A percentile compares a stretch with the other conserved stretches of the same genome.
Evolutionary conservation across 305 asterid genomes (phyloP).

Genomic region (Solanum aculeatissimum): DNA sequence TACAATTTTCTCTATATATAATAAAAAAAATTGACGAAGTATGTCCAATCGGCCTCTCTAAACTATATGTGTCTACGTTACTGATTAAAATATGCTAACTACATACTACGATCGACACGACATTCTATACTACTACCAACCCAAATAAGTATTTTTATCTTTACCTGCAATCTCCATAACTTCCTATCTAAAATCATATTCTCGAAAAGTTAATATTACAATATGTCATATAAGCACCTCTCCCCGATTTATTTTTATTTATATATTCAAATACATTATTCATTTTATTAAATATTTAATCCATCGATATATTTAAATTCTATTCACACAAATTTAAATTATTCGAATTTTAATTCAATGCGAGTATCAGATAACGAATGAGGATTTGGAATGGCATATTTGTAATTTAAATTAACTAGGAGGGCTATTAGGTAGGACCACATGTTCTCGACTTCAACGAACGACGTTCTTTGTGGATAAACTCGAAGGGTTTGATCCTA

Average conservation of each 20-base stretch:
- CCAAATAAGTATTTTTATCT: not conserved
- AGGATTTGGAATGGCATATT: not conserved
- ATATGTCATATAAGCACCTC: not conserved
- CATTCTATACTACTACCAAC: not conserved
- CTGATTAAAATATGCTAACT: not conserved
- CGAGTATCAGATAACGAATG: not conserved
- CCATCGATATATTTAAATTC: not conserved
- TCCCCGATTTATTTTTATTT: not conserved
- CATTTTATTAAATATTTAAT: no score
- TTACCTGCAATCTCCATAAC: not conserved
- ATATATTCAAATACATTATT: no score
- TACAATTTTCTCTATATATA: no score
- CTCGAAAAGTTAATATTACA: fast-evolving
- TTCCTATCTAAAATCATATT: no score
- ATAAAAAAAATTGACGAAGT: no score
- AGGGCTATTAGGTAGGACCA: not conserved
- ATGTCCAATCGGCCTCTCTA: no score
- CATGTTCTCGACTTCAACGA: not conserved
- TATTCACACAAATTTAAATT: not conserved
- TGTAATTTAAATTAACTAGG: not conserved
- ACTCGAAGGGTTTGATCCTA: not conserved
- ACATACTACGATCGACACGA: not conserved
- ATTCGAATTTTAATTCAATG: not conserved
- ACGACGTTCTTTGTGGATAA: not conserved
- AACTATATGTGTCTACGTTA: no score